These are phyloP conservation scores for Cryphonectria carpinicola DNA, from an alignment of 2,329 filamentous ascomycete species.

Conservation along the genomic window DNA sequence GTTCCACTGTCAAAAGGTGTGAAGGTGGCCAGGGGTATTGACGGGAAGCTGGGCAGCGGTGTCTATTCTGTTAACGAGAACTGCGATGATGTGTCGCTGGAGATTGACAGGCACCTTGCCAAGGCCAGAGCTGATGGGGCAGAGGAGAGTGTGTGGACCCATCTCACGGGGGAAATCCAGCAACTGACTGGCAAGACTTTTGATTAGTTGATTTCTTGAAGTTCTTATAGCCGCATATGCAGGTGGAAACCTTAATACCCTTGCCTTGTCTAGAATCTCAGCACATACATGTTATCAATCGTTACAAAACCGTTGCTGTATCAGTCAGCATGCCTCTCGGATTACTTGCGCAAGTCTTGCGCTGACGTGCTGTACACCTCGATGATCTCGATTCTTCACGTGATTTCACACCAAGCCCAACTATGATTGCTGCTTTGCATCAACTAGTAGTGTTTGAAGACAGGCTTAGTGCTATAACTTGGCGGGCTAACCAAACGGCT, in stretches of 20 bases:
- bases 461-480: too few relatives aligned
- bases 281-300: neutral
- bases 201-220: neutral
- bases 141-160: constrained; percentile 41
- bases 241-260: neutral
- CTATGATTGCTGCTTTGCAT: neutral
- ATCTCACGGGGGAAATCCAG: constrained; percentile 24
- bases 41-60: constrained; percentile 41
- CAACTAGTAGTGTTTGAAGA: neutral
- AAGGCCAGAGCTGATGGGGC: constrained; percentile 36
- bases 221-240: neutral
- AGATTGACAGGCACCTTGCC: constrained; percentile 36
- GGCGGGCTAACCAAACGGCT: neutral
- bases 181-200: constrained; percentile 11
- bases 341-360: neutral
- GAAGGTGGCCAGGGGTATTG: constrained; percentile 35
- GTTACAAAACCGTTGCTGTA: neutral
- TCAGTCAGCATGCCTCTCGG: neutral
- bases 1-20: constrained; percentile 35
- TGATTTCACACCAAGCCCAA: neutral
- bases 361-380: neutral
- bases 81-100: constrained; percentile 37
- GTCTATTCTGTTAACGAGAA: constrained; percentile 43
- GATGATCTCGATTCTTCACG: neutral
- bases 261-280: neutral